These are phyloP conservation scores for Lactifluus echinatus DNA, from an alignment of 768 basidiomycete genomes.

Conservation along the genomic window DNA sequence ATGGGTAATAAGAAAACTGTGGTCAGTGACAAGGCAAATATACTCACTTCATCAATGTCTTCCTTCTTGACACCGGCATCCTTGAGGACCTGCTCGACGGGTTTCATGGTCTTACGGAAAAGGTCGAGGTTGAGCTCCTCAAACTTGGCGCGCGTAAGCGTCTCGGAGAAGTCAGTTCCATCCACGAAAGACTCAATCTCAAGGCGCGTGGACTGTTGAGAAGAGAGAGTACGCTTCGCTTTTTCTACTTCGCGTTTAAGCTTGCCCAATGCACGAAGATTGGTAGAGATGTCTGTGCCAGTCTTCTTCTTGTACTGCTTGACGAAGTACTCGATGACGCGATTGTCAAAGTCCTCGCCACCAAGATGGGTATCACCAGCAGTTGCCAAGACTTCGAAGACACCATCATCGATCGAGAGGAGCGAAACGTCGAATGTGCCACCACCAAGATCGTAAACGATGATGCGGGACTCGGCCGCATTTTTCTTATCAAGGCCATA, in stretches of 20 bases:
- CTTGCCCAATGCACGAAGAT: constrained; percentile 46
- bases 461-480: constrained; percentile 81
- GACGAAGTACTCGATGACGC: constrained; percentile 46
- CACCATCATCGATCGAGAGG: constrained; percentile 59
- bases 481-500: constrained; percentile 97
- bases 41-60: constrained; percentile 74
- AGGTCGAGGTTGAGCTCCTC: constrained; percentile 98
- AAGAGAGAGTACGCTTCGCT: constrained; percentile 72
- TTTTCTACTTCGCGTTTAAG: constrained; percentile 35
- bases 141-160: constrained; percentile 95
- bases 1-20: not conserved
- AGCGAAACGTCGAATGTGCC: constrained; percentile 99
- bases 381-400: constrained; percentile 49
- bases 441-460: constrained; percentile 97
- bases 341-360: constrained; percentile 47
- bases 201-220: constrained; percentile 84
- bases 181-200: constrained; percentile 96
- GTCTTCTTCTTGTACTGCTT: constrained; percentile 47
- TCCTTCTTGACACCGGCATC: constrained; percentile 98
- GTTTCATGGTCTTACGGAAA: constrained; percentile 99
- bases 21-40: not conserved
- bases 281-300: constrained; percentile 40
- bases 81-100: constrained; percentile 97
- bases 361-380: constrained; percentile 58
- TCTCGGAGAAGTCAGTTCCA: constrained; percentile 96